Evolutionary conservation across 495 filamentous ascomycete genomes (phyloP), one percentile per base, ranked within the genome.

Genomic region (Talaromyces adpressus): DNA sequence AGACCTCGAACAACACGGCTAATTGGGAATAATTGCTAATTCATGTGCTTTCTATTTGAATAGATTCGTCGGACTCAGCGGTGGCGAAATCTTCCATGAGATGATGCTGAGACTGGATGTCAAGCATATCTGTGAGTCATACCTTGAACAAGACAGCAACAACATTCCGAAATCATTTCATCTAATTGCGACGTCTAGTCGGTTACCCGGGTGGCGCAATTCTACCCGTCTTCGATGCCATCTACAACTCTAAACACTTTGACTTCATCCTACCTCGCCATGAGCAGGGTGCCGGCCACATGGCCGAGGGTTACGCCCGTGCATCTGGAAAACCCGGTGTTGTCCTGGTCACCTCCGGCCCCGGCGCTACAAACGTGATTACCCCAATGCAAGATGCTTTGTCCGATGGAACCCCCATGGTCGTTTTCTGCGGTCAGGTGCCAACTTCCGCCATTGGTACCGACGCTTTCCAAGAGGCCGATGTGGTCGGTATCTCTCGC

Each of bases 31-130:
- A 52, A 32, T 18, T 6, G 52, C 53, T 53, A 52, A 57, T 60
- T 41, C 34, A 69, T 53, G 59, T 62, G 65, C 23, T 64, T 63
- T 66, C 54, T 63, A 18, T 56, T 51, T 69, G 65, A 52, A 68
- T 65, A 90, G 91, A 60, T 97, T 98, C 79, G 90, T 98, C 72
- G 95, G 95, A 34, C 90, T 91, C 81, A 96, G 84, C 57, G 95
- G 95, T 73, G 94, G 94, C 70, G 88, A 97, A 72, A 98, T 98
- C 65, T 96, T 98, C 81, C 92, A 98, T 70, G 93, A 98, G 77
- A 98, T 98, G 94, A 96, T 98, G 91, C 83, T 92, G 47, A 81
- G 94, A 70, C 91, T 93, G 65, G 85, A 80, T 65, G 95, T 98
- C 30, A 93, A 97, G 79, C 90, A 95, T 75, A 81, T 97, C 69